These are phyloP conservation scores for Alternaria tenuissima DNA, from an alignment of 2,329 filamentous ascomycete species.

Conservation along the genomic window DNA sequence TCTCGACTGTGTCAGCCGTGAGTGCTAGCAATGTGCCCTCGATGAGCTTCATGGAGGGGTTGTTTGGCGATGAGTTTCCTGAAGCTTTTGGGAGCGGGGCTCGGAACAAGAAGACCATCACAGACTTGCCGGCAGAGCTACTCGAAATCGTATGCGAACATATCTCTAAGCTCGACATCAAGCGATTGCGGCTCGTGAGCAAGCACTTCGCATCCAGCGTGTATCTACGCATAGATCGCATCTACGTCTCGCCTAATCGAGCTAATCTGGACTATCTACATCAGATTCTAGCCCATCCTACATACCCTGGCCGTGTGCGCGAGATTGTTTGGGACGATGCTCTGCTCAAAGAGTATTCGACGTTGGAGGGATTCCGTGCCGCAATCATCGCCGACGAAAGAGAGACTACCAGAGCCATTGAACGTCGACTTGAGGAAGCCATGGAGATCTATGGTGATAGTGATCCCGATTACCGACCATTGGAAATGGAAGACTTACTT, in stretches of 20 bases:
- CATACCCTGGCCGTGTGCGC: conserved; percentile 39
- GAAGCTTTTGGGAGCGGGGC: conserved; percentile 25
- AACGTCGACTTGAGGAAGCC: conserved; percentile 17
- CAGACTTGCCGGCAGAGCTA: conserved; percentile 32
- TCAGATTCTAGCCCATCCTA: conserved; percentile 49
- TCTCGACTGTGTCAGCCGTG: conserved; percentile 24
- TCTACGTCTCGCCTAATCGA: conserved; percentile 54
- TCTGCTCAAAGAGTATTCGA: conserved; percentile 32
- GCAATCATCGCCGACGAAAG: conserved; percentile 29
- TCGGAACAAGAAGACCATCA: conserved; percentile 28
- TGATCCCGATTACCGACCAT: conserved; percentile 8
- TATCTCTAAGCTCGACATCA: conserved; percentile 31
- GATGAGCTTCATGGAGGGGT: conserved; percentile 32
- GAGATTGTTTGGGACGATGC: conserved; percentile 56
- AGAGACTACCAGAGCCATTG: conserved; percentile 12
- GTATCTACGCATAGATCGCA: conserved; percentile 44
- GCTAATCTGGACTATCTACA: conserved; percentile 51
- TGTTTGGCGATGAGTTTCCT: conserved; percentile 39
- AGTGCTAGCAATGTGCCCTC: conserved; percentile 32
- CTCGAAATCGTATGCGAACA: conserved; percentile 24
- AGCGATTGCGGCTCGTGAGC: conserved; percentile 29
- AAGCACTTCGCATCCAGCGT: conserved; percentile 26
- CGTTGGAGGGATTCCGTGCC: conserved; percentile 18
- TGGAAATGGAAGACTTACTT: conserved; percentile 24
- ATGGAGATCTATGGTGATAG: conserved; percentile 13